A percentile compares a stretch with the other conserved stretches of the same genome.
Evolutionary conservation across 257 asterid genomes (phyloP).

Genomic region (Anisodus tanguticus): DNA sequence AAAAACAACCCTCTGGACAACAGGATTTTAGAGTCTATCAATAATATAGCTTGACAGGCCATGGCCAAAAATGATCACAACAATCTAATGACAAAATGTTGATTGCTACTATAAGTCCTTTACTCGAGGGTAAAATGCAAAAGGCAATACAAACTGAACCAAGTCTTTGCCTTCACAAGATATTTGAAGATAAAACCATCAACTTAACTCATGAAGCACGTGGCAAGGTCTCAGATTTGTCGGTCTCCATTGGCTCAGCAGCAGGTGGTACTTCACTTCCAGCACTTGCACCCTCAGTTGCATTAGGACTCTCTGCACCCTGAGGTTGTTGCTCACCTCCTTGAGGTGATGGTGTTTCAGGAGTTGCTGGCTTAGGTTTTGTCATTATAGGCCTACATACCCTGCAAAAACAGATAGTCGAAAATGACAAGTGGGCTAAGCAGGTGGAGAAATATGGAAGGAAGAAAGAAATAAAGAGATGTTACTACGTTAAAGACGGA

Average conservation of each 20-base stretch:
- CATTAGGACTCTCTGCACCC: slow-evolving; percentile 41
- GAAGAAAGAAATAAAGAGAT: not conserved
- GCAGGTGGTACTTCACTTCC: slow-evolving; percentile 45
- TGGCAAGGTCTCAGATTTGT: slow-evolving; percentile 51
- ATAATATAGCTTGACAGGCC: not conserved
- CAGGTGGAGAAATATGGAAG: not conserved
- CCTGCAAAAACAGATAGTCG: slow-evolving; percentile 44
- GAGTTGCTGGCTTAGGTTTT: slow-evolving; percentile 81
- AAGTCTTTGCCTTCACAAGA: not conserved
- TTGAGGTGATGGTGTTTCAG: slow-evolving; percentile 59
- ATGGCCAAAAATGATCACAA: slow-evolving; percentile 9
- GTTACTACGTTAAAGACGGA: not conserved
- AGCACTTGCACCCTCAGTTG: slow-evolving; percentile 34
- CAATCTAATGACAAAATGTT: slow-evolving; percentile 21
- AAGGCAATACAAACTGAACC: not conserved
- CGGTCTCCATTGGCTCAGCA: slow-evolving; percentile 76
- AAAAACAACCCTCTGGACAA: slow-evolving; percentile 42
- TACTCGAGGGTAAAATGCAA: not conserved
- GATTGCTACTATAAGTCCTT: not conserved
- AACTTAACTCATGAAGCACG: slow-evolving; percentile 33
- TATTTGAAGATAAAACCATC: not conserved
- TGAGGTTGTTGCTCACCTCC: slow-evolving; percentile 62
- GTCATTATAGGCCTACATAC: slow-evolving; percentile 81
- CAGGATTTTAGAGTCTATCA: slow-evolving; percentile 33
- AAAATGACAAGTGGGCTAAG: not conserved